A percentile compares a stretch with the other conserved stretches of the same genome.
phyloP scores from a whole-genome alignment of 2,329 filamentous ascomycete species.

The Berkeleyomyces basicola region DNA sequence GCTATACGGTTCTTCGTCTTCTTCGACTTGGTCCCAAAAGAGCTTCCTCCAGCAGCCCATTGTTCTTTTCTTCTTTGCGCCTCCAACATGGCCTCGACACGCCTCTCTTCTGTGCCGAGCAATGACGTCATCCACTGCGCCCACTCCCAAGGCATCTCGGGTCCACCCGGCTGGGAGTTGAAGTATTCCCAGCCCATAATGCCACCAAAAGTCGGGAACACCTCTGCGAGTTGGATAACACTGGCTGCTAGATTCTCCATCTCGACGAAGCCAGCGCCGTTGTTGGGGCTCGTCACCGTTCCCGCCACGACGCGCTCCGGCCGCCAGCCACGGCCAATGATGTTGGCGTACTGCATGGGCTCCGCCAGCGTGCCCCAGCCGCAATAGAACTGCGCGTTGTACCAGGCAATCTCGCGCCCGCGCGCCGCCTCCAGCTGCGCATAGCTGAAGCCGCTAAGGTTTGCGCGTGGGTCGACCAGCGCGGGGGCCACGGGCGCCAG shows the following conservation, averaged over 20 bases:
- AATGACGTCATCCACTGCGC: slow-evolving; percentile 45
- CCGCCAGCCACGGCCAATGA: slow-evolving; percentile 49
- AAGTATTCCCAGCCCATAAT: slow-evolving; percentile 96
- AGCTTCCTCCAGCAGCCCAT: not conserved
- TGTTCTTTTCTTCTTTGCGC: slow-evolving; percentile 16
- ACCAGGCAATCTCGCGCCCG: slow-evolving; percentile 57
- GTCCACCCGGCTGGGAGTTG: slow-evolving; percentile 54
- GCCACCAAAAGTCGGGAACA: slow-evolving; percentile 59
- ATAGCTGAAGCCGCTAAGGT: slow-evolving; percentile 74
- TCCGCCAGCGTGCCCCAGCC: slow-evolving; percentile 52
- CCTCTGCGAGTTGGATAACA: slow-evolving; percentile 25
- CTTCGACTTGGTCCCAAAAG: slow-evolving; percentile 3
- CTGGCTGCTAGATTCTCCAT: slow-evolving; percentile 31
- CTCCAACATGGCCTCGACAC: slow-evolving; percentile 14
- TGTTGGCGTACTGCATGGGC: slow-evolving; percentile 32
- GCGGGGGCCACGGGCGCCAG: slow-evolving; percentile 70
- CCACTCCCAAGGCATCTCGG: slow-evolving; percentile 58
- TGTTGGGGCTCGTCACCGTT: slow-evolving; percentile 59
- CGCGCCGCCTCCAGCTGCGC: slow-evolving; percentile 51
- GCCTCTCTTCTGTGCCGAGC: slow-evolving; percentile 15
- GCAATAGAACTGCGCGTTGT: slow-evolving; percentile 88
- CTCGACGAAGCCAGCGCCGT: slow-evolving; percentile 42
- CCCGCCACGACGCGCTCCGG: slow-evolving; percentile 62
- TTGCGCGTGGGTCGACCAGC: slow-evolving; percentile 34
- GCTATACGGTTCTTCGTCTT: not conserved